A percentile compares a stretch with the other conserved stretches of the same genome.
phyloP scores from a whole-genome alignment of 768 basidiomycete species.

The Sarcodon aspratus region DNA sequence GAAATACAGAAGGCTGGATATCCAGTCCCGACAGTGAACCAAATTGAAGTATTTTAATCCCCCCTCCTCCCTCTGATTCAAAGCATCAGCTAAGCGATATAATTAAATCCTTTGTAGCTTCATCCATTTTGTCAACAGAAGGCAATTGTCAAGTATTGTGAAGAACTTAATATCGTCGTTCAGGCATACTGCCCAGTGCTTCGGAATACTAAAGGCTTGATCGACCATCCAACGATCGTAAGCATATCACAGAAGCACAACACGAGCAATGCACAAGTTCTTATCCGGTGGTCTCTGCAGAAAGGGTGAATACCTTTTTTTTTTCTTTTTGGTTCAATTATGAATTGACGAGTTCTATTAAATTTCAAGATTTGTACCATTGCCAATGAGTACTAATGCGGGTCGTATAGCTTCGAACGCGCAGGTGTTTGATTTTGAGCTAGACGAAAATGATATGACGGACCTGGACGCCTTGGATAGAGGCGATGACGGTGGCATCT shows the following conservation, averaged over 20 bases:
- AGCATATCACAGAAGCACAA: constrained; percentile 45
- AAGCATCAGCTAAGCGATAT: neutral
- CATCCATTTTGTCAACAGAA: constrained; percentile 79
- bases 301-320: constrained; percentile 42
- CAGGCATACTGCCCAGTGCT: constrained; percentile 56
- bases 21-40: constrained; percentile 64
- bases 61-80: too few species aligned
- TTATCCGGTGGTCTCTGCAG: constrained; percentile 88
- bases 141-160: constrained; percentile 61
- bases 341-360: neutral
- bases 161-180: constrained; percentile 22
- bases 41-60: constrained; percentile 49
- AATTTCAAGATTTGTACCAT: constrained; percentile 52
- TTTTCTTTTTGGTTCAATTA: neutral
- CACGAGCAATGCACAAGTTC: constrained; percentile 67
- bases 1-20: constrained; percentile 57
- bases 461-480: constrained; percentile 58
- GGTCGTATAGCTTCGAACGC: constrained; percentile 64
- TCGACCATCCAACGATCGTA: constrained; percentile 39
- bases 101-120: constrained; percentile 43
- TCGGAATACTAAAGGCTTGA: constrained; percentile 35
- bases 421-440: constrained; percentile 65
- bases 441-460: constrained; percentile 53
- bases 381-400: constrained; percentile 72
- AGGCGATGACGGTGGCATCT: constrained; percentile 61